Percentiles rank a stretch among this genome's conserved stretches.
These are phyloP conservation scores for Sclerotiophoma versabilis DNA, from an alignment of 2,329 filamentous ascomycete genomes.

Conservation along the genomic window DNA sequence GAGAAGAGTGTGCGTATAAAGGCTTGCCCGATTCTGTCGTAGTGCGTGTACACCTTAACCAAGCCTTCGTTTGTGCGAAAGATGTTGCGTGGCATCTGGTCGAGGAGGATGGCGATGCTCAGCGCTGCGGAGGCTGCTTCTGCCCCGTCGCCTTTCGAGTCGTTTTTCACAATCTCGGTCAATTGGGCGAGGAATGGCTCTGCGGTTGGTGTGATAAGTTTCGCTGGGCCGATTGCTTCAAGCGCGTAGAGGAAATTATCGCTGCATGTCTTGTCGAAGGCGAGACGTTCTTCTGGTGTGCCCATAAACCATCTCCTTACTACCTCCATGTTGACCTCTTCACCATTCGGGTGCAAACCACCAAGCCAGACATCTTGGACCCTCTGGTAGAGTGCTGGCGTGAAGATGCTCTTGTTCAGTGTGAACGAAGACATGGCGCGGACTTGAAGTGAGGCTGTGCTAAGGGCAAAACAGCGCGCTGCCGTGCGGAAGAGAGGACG, in stretches of 20 bases:
- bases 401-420: conserved; percentile 52
- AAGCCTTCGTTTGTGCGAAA: conserved; percentile 59
- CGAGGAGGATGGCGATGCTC: conserved; percentile 64
- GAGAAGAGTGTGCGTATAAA: conserved; percentile 52
- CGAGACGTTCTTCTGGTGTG: conserved; percentile 40
- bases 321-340: conserved; percentile 28
- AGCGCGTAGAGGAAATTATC: conserved; percentile 46
- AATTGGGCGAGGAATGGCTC: conserved; percentile 50
- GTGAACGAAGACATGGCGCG: conserved; percentile 44
- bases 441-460: conserved; percentile 5
- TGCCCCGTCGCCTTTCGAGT: conserved; percentile 28
- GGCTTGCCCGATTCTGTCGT: conserved; percentile 62
- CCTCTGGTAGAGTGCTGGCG: conserved; percentile 46
- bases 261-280: conserved; percentile 49
- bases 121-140: conserved; percentile 52
- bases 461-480: conserved; percentile 10
- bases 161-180: conserved; percentile 18
- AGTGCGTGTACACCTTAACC: conserved; percentile 60
- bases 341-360: conserved; percentile 38
- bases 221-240: conserved; percentile 47
- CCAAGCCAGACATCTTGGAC: conserved; percentile 51
- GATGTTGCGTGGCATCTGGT: conserved; percentile 69
- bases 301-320: conserved; percentile 50
- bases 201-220: conserved; percentile 40
- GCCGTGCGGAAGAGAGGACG: conserved; percentile 8